Conservation (phyloP, 2,329 filamentous ascomycete genomes). For the Penicillium capsulatum region DNA sequence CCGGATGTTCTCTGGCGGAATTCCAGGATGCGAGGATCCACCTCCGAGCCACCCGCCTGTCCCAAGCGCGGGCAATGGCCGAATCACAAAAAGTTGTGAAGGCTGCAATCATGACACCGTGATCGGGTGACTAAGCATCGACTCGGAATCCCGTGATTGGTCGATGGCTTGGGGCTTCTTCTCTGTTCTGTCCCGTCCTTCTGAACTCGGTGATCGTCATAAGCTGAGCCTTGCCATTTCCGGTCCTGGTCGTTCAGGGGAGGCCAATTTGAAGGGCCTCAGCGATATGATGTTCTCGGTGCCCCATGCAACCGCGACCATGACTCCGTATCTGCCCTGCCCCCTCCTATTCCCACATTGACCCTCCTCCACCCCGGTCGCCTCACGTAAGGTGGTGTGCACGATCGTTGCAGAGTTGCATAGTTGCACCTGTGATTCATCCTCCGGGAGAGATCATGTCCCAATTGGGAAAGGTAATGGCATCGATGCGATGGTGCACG, state of each 20-base stretch:
- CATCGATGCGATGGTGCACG: slow-evolving; percentile 10
- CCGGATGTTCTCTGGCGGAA: slow-evolving; percentile 11
- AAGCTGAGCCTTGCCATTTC: too few species aligned
- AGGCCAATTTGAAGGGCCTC: too few species aligned
- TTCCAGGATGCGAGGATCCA: slow-evolving; percentile 20
- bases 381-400: slow-evolving; percentile 3
- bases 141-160: slow-evolving; percentile 19
- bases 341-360: slow-evolving; percentile 3
- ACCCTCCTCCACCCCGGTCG: neutral
- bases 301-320: too few species aligned
- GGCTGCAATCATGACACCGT: slow-evolving; percentile 19
- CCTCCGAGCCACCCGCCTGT: slow-evolving; percentile 21
- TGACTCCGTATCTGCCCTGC: too few species aligned
- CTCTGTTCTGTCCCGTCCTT: too few species aligned
- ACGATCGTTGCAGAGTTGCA: neutral
- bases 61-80: slow-evolving; percentile 10
- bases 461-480: slow-evolving; percentile 14
- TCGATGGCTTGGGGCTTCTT: slow-evolving; percentile 1
- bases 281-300: too few species aligned
- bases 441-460: slow-evolving; percentile 5
- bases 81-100: slow-evolving; percentile 2
- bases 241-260: too few species aligned
- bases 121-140: slow-evolving; percentile 19
- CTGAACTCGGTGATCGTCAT: too few species aligned
- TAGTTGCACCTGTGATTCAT: slow-evolving; percentile 20